Percentiles rank a stretch among this genome's conserved stretches.
phyloP scores from a whole-genome alignment of 164 flowering plant genomes.

The Dillenia turbinata region DNA sequence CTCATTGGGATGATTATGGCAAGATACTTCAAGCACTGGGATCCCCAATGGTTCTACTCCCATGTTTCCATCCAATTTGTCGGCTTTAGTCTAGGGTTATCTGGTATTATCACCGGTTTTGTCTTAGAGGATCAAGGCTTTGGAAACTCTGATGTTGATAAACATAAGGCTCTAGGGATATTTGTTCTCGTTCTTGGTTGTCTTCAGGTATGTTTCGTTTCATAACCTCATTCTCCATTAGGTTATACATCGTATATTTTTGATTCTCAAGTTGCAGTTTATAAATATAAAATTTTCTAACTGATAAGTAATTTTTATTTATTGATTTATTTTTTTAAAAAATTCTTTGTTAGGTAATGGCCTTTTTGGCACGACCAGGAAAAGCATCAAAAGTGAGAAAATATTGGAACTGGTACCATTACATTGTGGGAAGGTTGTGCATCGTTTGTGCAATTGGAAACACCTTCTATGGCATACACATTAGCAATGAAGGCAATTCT shows the following conservation, averaged over 20 bases:
- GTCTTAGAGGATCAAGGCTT: conserved; percentile 27
- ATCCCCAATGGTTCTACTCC: conserved; percentile 67
- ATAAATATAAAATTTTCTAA: too few species aligned
- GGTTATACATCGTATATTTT: too few species aligned
- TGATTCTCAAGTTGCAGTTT: too few species aligned
- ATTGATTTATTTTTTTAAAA: too few species aligned
- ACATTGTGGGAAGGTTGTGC: conserved; percentile 40
- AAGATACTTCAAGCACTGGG: conserved; percentile 46
- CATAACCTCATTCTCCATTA: neutral
- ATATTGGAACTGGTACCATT: conserved; percentile 81
- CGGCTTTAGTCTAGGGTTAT: conserved; percentile 44
- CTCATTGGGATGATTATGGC: conserved; percentile 52
- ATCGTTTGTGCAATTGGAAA: conserved; percentile 41
- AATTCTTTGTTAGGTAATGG: conserved; percentile 32
- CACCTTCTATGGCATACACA: conserved; percentile 65
- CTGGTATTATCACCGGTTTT: conserved; percentile 46
- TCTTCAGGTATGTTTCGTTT: conserved; percentile 45
- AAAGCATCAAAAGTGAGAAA: conserved; percentile 47
- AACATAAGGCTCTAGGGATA: conserved; percentile 57
- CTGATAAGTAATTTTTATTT: too few species aligned
- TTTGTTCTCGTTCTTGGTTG: conserved; percentile 46
- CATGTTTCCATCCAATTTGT: conserved; percentile 39
- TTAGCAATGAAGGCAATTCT: conserved; percentile 33
- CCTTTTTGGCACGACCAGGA: conserved; percentile 47
- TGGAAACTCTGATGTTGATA: conserved; percentile 24